These are phyloP conservation scores for Tremella fuciformis DNA, from an alignment of 768 basidiomycete genomes.

Conservation along the genomic window DNA sequence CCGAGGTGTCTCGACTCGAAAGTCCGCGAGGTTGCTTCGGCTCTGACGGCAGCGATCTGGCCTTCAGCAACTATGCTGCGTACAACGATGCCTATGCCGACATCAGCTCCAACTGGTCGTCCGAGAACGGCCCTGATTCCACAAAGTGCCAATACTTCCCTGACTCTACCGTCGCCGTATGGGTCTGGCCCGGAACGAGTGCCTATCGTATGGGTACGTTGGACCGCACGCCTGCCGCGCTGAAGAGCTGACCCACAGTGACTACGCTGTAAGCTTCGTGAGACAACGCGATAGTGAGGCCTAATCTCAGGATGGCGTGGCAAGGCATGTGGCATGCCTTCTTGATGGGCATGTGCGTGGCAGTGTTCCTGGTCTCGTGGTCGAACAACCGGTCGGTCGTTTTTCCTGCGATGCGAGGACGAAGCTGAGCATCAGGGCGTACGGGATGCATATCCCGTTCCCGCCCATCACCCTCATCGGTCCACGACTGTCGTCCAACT, in stretches of 20 bases:
- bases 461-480: constrained; percentile 37
- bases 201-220: constrained; percentile 5
- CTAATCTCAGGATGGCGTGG: constrained; percentile 24
- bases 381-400: constrained; percentile 33
- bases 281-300: neutral
- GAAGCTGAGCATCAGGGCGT: constrained; percentile 20
- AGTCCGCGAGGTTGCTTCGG: too few relatives aligned
- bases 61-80: constrained; percentile 5
- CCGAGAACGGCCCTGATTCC: constrained; percentile 17
- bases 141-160: constrained; percentile 26
- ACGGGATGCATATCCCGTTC: constrained; percentile 35
- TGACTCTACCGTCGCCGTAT: constrained; percentile 16
- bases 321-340: constrained; percentile 30
- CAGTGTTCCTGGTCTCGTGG: constrained; percentile 26
- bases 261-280: neutral
- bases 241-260: constrained; percentile 1
- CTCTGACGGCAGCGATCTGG: neutral
- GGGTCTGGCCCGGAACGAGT: constrained; percentile 8
- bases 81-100: constrained; percentile 19
- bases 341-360: constrained; percentile 32
- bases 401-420: neutral
- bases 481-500: constrained; percentile 33
- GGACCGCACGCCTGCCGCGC: too few relatives aligned
- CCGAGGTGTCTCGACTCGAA: too few relatives aligned
- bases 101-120: constrained; percentile 4